Base-by-base conservation (phyloP, 306 rosid species). In the Adenanthera pavonina region DNA sequence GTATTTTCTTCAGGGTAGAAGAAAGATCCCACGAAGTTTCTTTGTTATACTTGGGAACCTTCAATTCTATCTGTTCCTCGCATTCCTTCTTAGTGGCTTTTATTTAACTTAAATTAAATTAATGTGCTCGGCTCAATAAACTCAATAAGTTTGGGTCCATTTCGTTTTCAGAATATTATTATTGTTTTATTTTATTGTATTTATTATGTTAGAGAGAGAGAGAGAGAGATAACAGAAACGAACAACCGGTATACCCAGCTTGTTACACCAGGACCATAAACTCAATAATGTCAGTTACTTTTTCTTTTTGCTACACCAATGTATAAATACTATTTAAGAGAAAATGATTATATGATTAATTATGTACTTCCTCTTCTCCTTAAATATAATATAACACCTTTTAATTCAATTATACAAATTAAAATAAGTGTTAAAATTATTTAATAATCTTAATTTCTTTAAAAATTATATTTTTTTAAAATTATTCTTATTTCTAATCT, bases 331-430 rank as follows among this genome's bases (percentile, higher is more conserved):
- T 25, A 25, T 25, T 25, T 52, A 65, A 30, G 34, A 49, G 16
- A 77, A 83, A 81, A 89, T 85, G 80, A 85, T 87, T 79, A 82
- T 78, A 33, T 41, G 72, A 30, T 83, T 44, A 71, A 30, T 73
- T 69, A 41, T 14, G 15, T 78, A 25, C 30, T 25, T 25, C 30
- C 30, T 25, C 30, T 25, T 25, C 30, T 25, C 30, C 30, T 25
- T 25, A 25, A 25, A 25, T 25, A 25, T 25, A 25, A 25, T 25
- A 25, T 25, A 25, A 25, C 30, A 25, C 30, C 30, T 25, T 25
- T 25, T 25, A 25, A 25, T 25, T 25, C 30, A 25, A 25, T 25
- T 25, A 25, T 25, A 25, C 30, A 25, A 25, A 25, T 25, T 25
- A 25, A 25, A 25, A 25, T 0, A 0, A 1, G 30, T 0, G 1